Conservation (phyloP, 495 filamentous ascomycete species). For the Penicillium ochrochloron region DNA sequence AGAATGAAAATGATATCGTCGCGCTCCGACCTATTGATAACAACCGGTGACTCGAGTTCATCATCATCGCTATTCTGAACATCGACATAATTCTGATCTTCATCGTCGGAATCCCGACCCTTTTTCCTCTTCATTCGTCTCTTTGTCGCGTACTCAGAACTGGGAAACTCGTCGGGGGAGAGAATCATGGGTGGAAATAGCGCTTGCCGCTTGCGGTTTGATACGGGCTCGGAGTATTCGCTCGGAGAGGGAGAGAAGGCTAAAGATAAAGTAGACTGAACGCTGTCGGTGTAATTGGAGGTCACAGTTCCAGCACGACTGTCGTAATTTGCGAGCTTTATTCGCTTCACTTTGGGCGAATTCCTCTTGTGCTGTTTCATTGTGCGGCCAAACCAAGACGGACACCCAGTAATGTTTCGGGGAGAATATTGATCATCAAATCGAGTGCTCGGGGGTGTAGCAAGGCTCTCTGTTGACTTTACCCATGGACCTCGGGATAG, state of each 20-base stretch:
- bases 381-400: neutral
- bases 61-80: constrained; percentile 16
- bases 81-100: constrained; percentile 10
- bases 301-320: no score
- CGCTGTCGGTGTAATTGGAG: neutral
- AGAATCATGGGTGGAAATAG: neutral
- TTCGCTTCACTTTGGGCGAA: neutral
- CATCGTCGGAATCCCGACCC: neutral
- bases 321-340: neutral
- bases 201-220: neutral
- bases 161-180: neutral
- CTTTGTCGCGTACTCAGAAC: neutral
- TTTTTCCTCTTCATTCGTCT: neutral
- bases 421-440: neutral
- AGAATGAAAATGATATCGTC: constrained; percentile 33
- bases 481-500: neutral
- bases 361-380: neutral
- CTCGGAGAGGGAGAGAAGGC: neutral
- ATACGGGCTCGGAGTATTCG: neutral
- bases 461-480: neutral
- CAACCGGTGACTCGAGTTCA: neutral
- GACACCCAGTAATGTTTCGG: constrained; percentile 5
- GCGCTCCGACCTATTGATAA: constrained; percentile 1
- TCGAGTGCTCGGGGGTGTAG: neutral
- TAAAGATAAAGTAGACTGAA: neutral